These are phyloP conservation scores for Trypanosoma avium DNA, from an alignment of 208 protist genomes.

Conservation along the genomic window DNA sequence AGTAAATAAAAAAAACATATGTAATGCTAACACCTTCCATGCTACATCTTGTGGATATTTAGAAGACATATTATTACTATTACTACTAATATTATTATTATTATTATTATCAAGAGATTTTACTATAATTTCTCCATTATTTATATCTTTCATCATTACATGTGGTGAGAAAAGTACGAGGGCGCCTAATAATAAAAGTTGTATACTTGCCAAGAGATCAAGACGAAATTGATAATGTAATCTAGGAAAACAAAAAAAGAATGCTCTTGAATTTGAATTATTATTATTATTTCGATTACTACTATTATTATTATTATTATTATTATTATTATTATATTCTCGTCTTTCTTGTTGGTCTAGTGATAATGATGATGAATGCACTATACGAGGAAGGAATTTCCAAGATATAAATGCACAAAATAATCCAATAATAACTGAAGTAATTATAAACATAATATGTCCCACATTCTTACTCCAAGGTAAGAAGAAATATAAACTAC, in stretches of 20 bases:
- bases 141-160: slow-evolving; percentile 37
- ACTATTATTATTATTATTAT: background rate
- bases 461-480: slow-evolving; percentile 61
- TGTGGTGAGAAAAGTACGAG: slow-evolving; percentile 70
- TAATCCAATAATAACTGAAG: slow-evolving; percentile 43
- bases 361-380: too few relatives aligned
- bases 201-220: slow-evolving; percentile 34
- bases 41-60: slow-evolving; percentile 48
- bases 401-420: slow-evolving; percentile 45
- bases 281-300: too few relatives aligned
- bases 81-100: background rate
- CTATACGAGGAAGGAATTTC: slow-evolving; percentile 9
- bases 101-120: background rate
- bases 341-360: too few relatives aligned
- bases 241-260: too few relatives aligned
- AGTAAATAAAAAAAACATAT: slow-evolving; percentile 66
- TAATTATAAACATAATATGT: slow-evolving; percentile 68
- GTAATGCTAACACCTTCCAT: slow-evolving; percentile 65
- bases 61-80: too few relatives aligned
- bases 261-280: too few relatives aligned
- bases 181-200: slow-evolving; percentile 68
- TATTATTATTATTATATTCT: slow-evolving; percentile 3
- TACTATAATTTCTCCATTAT: slow-evolving; percentile 16
- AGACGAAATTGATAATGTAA: too few relatives aligned
- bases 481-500: slow-evolving; percentile 67